phyloP scores from a whole-genome alignment of 768 basidiomycete genomes.

The Psilocybe azurescens region DNA sequence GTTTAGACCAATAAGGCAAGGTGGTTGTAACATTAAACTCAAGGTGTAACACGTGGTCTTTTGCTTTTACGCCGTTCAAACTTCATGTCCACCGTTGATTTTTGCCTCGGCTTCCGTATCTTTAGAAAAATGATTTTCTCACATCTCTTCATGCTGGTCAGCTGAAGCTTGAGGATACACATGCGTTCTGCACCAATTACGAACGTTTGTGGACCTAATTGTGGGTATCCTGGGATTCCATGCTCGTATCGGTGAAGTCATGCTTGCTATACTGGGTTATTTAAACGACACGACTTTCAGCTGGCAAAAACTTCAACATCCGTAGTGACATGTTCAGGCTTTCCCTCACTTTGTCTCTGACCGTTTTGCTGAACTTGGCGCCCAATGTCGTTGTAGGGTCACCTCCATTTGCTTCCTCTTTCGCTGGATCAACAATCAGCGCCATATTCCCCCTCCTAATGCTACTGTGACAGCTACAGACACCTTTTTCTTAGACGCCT shows the following conservation, averaged over 20 bases:
- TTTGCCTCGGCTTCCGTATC: no score
- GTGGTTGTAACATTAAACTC: not conserved
- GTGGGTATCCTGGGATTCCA: not conserved
- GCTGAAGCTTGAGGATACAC: not conserved
- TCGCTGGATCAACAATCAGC: constrained; percentile 47
- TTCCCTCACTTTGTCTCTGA: constrained; percentile 1
- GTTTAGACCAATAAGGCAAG: not conserved
- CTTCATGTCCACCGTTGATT: no score
- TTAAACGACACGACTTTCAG: not conserved
- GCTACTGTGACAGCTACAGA: constrained; percentile 41
- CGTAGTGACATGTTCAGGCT: not conserved
- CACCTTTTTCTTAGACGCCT: constrained; percentile 46
- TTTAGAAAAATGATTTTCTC: no score
- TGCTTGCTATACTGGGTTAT: not conserved
- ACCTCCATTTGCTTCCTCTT: constrained; percentile 37
- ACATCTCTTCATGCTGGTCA: not conserved
- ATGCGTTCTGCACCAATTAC: not conserved
- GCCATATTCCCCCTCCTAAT: constrained; percentile 45
- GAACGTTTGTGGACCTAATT: not conserved
- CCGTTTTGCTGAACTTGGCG: constrained; percentile 1
- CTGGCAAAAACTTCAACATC: not conserved
- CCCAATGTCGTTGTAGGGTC: constrained; percentile 8
- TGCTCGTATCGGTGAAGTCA: not conserved
- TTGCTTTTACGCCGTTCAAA: no score
- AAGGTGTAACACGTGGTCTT: constrained; percentile 3